Percentiles rank a stretch among this genome's conserved stretches.
Evolutionary conservation across 208 protist species (phyloP).

Genomic region (Porcisia deanei): DNA sequence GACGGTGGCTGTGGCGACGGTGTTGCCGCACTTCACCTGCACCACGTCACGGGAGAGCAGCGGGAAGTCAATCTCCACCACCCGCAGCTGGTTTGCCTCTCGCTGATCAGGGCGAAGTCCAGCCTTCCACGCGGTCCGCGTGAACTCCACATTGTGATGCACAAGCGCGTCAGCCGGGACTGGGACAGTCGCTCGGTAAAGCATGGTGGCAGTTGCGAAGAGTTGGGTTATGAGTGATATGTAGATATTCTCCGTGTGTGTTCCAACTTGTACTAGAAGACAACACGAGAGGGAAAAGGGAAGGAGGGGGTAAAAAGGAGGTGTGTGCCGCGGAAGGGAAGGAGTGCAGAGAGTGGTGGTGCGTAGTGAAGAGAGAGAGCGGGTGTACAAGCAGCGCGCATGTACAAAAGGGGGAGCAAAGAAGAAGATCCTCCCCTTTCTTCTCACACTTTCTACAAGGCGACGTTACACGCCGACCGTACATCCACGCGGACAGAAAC

Average conservation of each 20-base stretch:
- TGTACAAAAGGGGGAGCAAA: background rate
- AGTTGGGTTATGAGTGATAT: background rate
- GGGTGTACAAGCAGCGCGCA: background rate
- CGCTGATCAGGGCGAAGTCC: slow-evolving; percentile 83
- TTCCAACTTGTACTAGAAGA: background rate
- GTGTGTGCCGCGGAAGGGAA: background rate
- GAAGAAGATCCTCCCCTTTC: background rate
- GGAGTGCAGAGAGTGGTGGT: too few species aligned
- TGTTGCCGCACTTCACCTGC: slow-evolving; percentile 91
- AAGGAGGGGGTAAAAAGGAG: background rate
- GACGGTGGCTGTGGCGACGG: slow-evolving; percentile 81
- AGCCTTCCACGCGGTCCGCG: slow-evolving; percentile 56
- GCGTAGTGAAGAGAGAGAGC: background rate
- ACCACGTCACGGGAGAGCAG: slow-evolving; percentile 62
- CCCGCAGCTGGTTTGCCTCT: slow-evolving; percentile 63
- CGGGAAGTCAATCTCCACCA: slow-evolving; percentile 73
- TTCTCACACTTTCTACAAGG: background rate
- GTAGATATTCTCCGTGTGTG: background rate
- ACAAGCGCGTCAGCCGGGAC: slow-evolving; percentile 59
- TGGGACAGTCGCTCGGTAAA: slow-evolving; percentile 41
- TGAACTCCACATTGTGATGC: slow-evolving; percentile 71
- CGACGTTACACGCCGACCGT: background rate
- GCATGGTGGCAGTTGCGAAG: slow-evolving; percentile 21
- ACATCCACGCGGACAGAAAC: background rate
- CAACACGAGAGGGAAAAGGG: background rate